phyloP scores from a whole-genome alignment of 352 stramenopile species.

The Thalassiosira pacifica region DNA sequence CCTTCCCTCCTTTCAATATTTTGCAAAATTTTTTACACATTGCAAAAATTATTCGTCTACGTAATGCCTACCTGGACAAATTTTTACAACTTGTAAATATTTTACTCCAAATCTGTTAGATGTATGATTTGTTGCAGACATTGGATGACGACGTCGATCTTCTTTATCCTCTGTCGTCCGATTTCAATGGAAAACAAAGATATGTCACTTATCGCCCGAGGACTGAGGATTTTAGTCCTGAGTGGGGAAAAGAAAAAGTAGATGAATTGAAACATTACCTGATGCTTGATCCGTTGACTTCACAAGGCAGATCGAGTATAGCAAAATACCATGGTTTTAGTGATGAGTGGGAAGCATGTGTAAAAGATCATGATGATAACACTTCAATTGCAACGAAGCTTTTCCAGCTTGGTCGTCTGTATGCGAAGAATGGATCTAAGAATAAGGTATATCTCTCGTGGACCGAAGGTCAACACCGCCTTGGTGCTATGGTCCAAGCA shows the following conservation, averaged over 20 bases:
- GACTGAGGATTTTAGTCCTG: neutral
- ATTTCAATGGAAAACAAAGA: neutral
- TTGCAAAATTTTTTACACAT: neutral
- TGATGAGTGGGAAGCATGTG: neutral
- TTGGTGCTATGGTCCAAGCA: neutral
- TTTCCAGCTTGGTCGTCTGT: neutral
- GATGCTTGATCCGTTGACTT: neutral
- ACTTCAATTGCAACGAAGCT: neutral
- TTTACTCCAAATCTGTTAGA: neutral
- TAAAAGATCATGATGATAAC: neutral
- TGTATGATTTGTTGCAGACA: neutral
- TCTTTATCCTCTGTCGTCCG: neutral
- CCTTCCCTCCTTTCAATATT: no score
- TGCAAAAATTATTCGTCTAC: neutral
- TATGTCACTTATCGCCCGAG: neutral
- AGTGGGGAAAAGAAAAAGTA: neutral
- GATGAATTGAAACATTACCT: neutral
- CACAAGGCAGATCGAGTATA: neutral
- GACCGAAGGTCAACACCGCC: neutral
- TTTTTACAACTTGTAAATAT: neutral
- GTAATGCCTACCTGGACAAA: neutral
- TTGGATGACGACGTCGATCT: no score
- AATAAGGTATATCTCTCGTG: neutral
- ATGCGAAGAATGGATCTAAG: constrained; percentile 1
- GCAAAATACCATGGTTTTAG: neutral